These are phyloP conservation scores for Calonectria fujianensis DNA, from an alignment of 2,329 filamentous ascomycete genomes.

Conservation along the genomic window DNA sequence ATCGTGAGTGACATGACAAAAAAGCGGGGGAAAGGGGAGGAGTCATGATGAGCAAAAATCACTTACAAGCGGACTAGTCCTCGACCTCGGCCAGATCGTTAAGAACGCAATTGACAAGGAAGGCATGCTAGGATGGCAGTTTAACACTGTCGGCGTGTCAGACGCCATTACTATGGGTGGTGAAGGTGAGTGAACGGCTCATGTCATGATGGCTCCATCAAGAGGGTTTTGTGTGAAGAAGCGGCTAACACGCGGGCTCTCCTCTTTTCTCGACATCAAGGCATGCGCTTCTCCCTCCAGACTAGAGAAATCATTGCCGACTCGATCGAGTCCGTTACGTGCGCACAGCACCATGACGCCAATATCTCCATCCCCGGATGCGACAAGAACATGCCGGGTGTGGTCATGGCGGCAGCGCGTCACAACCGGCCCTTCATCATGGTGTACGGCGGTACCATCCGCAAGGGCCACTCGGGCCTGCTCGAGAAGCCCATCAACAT, in stretches of 20 bases:
- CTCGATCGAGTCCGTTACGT: conserved; percentile 94
- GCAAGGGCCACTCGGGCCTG: conserved; percentile 87
- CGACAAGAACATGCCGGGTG: conserved; percentile 98
- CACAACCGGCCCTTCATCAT: conserved; percentile 95
- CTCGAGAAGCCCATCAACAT: conserved; percentile 90
- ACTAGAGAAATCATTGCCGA: conserved; percentile 95
- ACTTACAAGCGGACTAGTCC: conserved; percentile 70
- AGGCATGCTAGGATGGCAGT: conserved; percentile 95
- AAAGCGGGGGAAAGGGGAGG: conserved; percentile 20
- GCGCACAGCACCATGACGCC: conserved; percentile 93
- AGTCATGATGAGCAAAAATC: conserved; percentile 21
- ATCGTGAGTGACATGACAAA: conserved; percentile 60
- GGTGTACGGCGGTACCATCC: conserved; percentile 95
- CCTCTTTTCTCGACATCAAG: conserved; percentile 63
- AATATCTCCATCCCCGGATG: conserved; percentile 95
- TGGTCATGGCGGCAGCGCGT: conserved; percentile 91
- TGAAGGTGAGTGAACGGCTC: conserved; percentile 78
- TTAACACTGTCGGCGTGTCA: conserved; percentile 91
- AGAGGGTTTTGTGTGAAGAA: no score
- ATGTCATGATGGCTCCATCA: conserved; percentile 1
- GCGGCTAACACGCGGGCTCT: background rate
- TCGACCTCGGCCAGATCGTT: conserved; percentile 90
- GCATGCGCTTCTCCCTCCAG: conserved; percentile 95
- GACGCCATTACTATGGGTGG: conserved; percentile 97
- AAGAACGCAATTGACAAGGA: conserved; percentile 88